Conservation (phyloP, 257 asterid genomes). For the Paulownia fortunei region DNA sequence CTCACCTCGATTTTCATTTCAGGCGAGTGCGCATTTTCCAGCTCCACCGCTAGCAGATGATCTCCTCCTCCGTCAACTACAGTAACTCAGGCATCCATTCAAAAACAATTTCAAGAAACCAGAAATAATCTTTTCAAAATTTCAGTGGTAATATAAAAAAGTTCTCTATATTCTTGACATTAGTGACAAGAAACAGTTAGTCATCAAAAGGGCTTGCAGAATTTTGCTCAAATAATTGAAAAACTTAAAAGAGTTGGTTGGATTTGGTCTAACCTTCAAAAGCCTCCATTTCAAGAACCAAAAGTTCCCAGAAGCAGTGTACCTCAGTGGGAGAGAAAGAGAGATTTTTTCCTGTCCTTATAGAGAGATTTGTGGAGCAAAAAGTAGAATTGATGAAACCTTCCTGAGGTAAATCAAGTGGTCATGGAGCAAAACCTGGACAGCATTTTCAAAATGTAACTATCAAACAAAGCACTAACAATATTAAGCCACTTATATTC, state of each 20-base stretch:
- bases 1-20: conserved; percentile 63
- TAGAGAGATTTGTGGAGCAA: not conserved
- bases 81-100: conserved; percentile 2
- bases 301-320: conserved; percentile 12
- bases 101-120: conserved; percentile 6
- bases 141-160: not conserved
- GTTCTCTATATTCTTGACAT: not conserved
- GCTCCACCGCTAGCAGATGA: conserved; percentile 45
- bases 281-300: conserved; percentile 38
- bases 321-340: not conserved
- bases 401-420: not conserved
- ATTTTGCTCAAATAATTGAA: not conserved
- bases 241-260: not conserved
- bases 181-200: not conserved
- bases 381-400: not conserved
- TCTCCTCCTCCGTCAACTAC: conserved; percentile 44
- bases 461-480: not conserved
- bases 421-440: not conserved
- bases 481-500: not conserved
- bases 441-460: not conserved
- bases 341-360: not conserved
- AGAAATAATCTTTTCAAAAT: not conserved
- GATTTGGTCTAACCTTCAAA: conserved; percentile 32
- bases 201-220: not conserved
- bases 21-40: conserved; percentile 23